Base-by-base conservation (phyloP, 805 yeast genomes). In the Torulaspora franciscae region DNA sequence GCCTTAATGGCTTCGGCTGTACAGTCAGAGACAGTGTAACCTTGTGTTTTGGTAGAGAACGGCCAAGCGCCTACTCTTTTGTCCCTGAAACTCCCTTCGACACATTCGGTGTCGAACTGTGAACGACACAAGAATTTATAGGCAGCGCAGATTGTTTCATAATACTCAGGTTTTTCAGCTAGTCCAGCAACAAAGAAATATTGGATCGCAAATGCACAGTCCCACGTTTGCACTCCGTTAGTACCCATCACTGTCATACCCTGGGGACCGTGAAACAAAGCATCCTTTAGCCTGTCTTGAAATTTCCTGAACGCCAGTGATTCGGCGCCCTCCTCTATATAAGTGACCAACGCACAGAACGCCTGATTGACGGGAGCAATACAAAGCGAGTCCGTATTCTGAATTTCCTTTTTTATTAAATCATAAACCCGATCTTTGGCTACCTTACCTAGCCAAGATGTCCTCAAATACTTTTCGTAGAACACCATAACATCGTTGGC, bases 151-250 rank as follows among this genome's bases (percentile, higher is more conserved):
- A 93, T 77, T 54, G 79, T 70, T 6, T 77, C 76, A 37, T 77
- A 77, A 61, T 77, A 87, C 61, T 82, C 80, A 0, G 85, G 81
- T 27, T 71, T 55, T 24, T 80, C 83, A 2, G 86, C 90, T 28
- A 90, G 65, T 0, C 95, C 96, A 0, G 95, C 85, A 57, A 76
- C 70, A 48, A 87, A 81, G 50, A 79, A 75, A 57, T 87, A 86
- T 61, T 93, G 99, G 22, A 93, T 72, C 45, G 86, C 84, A 68
- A 93, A 91, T 0, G 97, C 90, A 23, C 83, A 81, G 65, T 93
- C 99, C 99, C 99, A 93, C 1, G 84, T 90, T 66, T 93, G 99
- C 0, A 86, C 87, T 19, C 99, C 99, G 64, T 93, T 93, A 0
- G 99, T 93, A 2, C 99, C 99, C 86, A 85, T 87, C 45, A 87